Percentiles rank a stretch among this genome's conserved stretches.
These are phyloP conservation scores for Candida gorgasii DNA, from an alignment of 805 yeast genomes.

Conservation along the genomic window DNA sequence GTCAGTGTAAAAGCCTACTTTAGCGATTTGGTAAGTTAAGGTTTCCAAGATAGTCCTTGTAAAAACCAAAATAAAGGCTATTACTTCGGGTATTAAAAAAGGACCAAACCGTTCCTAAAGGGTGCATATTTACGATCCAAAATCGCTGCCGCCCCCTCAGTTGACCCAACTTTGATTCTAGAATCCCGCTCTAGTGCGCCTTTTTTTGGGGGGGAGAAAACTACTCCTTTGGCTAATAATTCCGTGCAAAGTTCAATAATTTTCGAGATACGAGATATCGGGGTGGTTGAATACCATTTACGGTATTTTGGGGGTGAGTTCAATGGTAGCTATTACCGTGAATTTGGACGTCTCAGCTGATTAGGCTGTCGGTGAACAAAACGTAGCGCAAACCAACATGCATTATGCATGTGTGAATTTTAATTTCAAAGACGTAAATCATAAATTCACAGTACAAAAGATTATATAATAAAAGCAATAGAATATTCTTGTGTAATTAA, in stretches of 20 bases:
- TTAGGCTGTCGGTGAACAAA: no score
- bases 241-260: neutral
- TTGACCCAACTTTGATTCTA: slow-evolving; percentile 1
- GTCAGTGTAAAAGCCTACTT: neutral
- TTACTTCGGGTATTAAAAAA: slow-evolving; percentile 3
- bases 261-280: neutral
- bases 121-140: slow-evolving; percentile 6
- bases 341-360: no score
- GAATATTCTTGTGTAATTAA: slow-evolving; percentile 1
- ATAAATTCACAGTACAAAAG: slow-evolving; percentile 2
- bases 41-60: no score
- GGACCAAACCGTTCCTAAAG: neutral
- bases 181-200: slow-evolving; percentile 1
- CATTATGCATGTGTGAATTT: slow-evolving; percentile 3
- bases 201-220: neutral
- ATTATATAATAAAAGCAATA: slow-evolving; percentile 6
- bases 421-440: neutral
- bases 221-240: neutral
- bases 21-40: neutral
- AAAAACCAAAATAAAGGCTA: slow-evolving; percentile 1
- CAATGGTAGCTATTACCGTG: no score
- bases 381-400: neutral
- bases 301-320: no score
- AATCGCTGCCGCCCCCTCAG: neutral
- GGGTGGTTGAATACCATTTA: no score